These are phyloP conservation scores for Mycena epipterygia DNA, from an alignment of 768 basidiomycete genomes.

Conservation along the genomic window DNA sequence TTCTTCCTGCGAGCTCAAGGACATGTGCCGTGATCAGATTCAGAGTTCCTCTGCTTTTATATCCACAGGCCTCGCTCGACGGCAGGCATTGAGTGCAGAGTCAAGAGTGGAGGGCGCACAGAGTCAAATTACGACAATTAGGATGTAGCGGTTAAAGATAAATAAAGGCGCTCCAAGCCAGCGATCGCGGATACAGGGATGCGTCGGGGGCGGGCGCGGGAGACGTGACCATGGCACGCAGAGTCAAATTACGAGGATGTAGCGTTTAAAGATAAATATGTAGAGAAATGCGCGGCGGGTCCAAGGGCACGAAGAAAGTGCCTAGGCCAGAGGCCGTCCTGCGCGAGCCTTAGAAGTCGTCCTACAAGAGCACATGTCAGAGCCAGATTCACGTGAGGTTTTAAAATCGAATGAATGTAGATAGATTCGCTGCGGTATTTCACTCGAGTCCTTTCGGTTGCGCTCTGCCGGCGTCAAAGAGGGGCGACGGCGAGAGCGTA, in stretches of 20 bases:
- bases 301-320: slow-evolving; percentile 4
- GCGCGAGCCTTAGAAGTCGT: no score
- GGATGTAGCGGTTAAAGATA: slow-evolving; percentile 1
- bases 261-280: slow-evolving; percentile 6
- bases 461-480: no score
- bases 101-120: background rate
- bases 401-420: no score
- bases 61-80: slow-evolving; percentile 7
- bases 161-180: background rate
- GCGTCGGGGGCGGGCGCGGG: background rate
- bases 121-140: background rate
- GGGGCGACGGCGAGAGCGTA: background rate
- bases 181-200: background rate
- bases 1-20: slow-evolving; percentile 2
- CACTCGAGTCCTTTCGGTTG: no score
- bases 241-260: slow-evolving; percentile 2
- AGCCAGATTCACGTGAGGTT: no score
- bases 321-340: background rate
- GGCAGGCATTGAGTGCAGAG: slow-evolving; percentile 4
- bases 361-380: no score
- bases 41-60: background rate
- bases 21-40: background rate
- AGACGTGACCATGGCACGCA: background rate
- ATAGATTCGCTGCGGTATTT: no score
- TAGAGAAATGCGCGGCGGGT: background rate